Percentiles rank a stretch among this genome's conserved stretches.
phyloP scores from a whole-genome alignment of 2,329 filamentous ascomycete genomes.

The Trichoderma hamatum region DNA sequence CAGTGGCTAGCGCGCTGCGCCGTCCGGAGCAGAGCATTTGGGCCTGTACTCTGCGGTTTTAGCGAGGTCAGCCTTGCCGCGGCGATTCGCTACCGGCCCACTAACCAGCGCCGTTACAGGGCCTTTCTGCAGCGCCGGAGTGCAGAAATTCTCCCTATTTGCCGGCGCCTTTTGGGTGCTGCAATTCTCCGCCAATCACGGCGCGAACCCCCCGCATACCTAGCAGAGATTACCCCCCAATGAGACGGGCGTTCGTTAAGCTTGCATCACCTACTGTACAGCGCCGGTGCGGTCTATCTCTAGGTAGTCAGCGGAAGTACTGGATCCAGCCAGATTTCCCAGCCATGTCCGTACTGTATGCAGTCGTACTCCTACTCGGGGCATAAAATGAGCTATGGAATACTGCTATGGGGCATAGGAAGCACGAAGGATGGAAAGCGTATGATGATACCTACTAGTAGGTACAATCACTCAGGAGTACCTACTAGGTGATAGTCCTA shows the following conservation, averaged over 20 bases:
- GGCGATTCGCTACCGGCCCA: background rate
- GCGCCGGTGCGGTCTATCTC: background rate
- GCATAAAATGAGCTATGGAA: background rate
- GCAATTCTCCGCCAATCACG: conserved; percentile 28
- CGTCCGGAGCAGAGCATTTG: background rate
- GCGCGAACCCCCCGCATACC: conserved; percentile 7
- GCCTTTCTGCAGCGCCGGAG: conserved; percentile 3
- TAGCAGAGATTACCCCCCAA: conserved; percentile 23
- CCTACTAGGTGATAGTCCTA: background rate
- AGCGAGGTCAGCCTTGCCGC: conserved; percentile 14
- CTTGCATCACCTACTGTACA: background rate
- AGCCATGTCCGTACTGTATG: background rate
- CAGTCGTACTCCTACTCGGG: background rate
- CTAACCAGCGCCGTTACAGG: background rate
- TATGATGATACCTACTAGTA: background rate
- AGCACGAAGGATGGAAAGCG: background rate
- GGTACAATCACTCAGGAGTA: background rate
- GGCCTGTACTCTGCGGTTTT: background rate
- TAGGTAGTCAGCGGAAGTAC: no score
- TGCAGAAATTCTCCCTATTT: conserved; percentile 28
- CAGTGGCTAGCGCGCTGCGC: background rate
- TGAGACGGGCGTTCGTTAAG: conserved; percentile 2
- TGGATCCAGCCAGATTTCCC: background rate
- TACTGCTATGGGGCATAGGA: background rate
- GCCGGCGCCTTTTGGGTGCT: conserved; percentile 1